phyloP scores from a whole-genome alignment of 1,284 basidiomycete species.

The Leccinum angustisporum region DNA sequence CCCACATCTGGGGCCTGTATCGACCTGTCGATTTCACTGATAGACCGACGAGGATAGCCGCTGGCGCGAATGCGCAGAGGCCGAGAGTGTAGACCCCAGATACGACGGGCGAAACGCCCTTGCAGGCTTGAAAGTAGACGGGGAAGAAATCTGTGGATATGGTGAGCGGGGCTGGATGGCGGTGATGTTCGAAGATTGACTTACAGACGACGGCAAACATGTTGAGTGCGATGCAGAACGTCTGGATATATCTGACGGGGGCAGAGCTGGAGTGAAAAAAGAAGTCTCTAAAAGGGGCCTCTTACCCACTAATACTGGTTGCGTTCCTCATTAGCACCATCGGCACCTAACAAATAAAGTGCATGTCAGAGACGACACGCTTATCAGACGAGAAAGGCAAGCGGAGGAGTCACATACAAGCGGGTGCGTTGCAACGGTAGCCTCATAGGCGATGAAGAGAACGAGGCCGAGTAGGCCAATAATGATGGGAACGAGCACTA shows the following conservation, averaged over 20 bases:
- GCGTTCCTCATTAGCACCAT: conserved; percentile 18
- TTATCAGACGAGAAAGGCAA: background rate
- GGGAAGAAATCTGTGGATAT: conserved; percentile 18
- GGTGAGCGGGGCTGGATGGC: background rate
- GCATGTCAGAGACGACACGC: too few relatives aligned
- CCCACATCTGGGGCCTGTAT: conserved; percentile 21
- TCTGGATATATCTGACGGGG: conserved; percentile 17
- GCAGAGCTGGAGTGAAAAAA: background rate
- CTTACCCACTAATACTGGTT: conserved; percentile 19
- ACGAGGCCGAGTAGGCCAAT: conserved; percentile 38
- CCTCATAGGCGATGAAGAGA: conserved; percentile 16
- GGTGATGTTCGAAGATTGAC: background rate
- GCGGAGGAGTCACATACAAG: conserved; percentile 8
- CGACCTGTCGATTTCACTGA: conserved; percentile 11
- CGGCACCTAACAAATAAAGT: conserved; percentile 11
- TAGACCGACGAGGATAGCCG: conserved; percentile 9
- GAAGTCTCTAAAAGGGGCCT: background rate
- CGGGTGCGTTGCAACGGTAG: conserved; percentile 14
- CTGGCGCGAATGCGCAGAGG: conserved; percentile 13
- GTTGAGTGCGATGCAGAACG: conserved; percentile 17
- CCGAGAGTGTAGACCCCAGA: conserved; percentile 23
- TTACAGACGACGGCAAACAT: conserved; percentile 13
- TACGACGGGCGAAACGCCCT: conserved; percentile 6
- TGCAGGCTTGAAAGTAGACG: conserved; percentile 23
- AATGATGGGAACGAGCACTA: conserved; percentile 43